Percentiles rank a stretch among this genome's conserved stretches.
phyloP scores from a whole-genome alignment of 192 early-diverging fungal species.

The Coemansia asiatica region DNA sequence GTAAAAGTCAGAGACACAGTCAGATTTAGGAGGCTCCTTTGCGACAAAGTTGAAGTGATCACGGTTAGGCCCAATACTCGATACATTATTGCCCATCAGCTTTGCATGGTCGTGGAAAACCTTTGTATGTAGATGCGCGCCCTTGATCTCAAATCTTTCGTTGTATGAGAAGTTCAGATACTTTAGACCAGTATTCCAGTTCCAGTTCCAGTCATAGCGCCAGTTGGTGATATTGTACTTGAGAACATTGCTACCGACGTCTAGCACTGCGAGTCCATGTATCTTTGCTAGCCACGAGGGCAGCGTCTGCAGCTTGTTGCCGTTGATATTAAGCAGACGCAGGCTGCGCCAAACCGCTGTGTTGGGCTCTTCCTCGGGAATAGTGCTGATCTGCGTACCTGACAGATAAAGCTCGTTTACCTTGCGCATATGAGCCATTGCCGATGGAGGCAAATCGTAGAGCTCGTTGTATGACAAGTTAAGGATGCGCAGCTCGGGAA shows the following conservation, averaged over 20 bases:
- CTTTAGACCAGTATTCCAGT: conserved; percentile 86
- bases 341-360: conserved; percentile 66
- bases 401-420: conserved; percentile 78
- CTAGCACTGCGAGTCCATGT: conserved; percentile 70
- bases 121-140: conserved; percentile 56
- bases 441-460: conserved; percentile 76
- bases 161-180: conserved; percentile 92
- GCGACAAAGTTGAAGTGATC: conserved; percentile 52
- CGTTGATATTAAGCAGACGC: conserved; percentile 80
- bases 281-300: conserved; percentile 92
- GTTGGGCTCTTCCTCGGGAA: conserved; percentile 82
- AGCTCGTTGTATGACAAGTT: conserved; percentile 81
- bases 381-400: conserved; percentile 77
- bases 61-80: conserved; percentile 29
- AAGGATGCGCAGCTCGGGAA: conserved; percentile 73
- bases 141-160: conserved; percentile 84
- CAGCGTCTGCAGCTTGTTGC: conserved; percentile 84
- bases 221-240: conserved; percentile 95
- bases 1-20: conserved; percentile 70
- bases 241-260: conserved; percentile 83
- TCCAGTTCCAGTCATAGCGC: conserved; percentile 98
- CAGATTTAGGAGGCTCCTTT: conserved; percentile 58
- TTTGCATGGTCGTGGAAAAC: conserved; percentile 53
- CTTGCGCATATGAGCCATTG: conserved; percentile 67
- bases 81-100: conserved; percentile 32